Conservation (phyloP, 1,284 basidiomycete species). For the Psilocybe mexicana region DNA sequence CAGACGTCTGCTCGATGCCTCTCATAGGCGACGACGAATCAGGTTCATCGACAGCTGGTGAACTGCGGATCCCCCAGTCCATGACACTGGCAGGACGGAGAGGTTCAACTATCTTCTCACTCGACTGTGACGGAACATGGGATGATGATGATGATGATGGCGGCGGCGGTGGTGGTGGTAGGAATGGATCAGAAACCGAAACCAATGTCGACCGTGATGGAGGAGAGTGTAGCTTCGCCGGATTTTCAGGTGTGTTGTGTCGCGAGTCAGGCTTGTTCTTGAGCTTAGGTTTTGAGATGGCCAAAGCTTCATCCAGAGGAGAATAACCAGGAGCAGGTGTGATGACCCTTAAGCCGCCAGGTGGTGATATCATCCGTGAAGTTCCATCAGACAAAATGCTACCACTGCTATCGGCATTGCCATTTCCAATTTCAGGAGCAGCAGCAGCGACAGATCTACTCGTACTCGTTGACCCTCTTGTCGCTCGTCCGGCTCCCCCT, state of each 20-base stretch:
- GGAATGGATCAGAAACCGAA: background rate
- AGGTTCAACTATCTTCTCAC: background rate
- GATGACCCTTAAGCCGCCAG: constrained; percentile 22
- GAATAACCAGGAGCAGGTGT: constrained; percentile 14
- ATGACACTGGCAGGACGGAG: background rate
- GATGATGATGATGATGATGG: too few relatives aligned
- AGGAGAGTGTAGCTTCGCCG: background rate
- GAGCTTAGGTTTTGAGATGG: background rate
- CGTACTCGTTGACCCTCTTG: background rate
- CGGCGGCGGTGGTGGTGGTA: too few relatives aligned
- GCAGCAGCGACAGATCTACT: too few relatives aligned
- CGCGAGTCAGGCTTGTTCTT: too few relatives aligned
- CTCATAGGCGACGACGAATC: background rate
- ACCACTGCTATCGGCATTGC: background rate
- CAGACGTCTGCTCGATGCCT: background rate
- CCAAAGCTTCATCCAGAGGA: constrained; percentile 15
- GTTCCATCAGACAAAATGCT: background rate
- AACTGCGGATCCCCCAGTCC: background rate
- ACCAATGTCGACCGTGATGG: too few relatives aligned
- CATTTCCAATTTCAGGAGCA: background rate
- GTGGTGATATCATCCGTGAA: constrained; percentile 23
- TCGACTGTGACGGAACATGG: too few relatives aligned
- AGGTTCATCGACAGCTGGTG: background rate
- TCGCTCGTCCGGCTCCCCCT: constrained; percentile 1
- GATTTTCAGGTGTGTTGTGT: background rate